Percentiles rank a stretch among this genome's conserved stretches.
Evolutionary conservation across 106 monocot species (phyloP).

Genomic region (Dactylorhiza incarnata): DNA sequence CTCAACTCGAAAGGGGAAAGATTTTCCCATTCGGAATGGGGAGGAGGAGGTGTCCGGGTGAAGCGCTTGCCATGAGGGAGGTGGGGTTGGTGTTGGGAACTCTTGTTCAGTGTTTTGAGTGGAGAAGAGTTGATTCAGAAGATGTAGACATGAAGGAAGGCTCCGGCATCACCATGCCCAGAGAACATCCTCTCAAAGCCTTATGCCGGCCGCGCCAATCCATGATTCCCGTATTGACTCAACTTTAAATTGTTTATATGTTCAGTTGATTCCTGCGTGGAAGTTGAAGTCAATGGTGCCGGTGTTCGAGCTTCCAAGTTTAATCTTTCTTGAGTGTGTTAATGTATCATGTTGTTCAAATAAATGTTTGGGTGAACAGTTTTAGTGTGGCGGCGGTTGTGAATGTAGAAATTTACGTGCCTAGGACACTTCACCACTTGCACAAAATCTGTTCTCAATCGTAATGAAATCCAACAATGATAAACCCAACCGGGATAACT

Average conservation of each 20-base stretch:
- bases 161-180: conserved; percentile 1
- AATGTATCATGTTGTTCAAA: too few species aligned
- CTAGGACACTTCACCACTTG: too few species aligned
- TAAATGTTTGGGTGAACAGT: too few species aligned
- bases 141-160: conserved; percentile 13
- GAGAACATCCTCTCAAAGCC: conserved; percentile 7
- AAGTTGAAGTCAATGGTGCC: too few species aligned
- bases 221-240: neutral
- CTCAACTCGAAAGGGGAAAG: neutral
- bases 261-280: too few species aligned
- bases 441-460: too few species aligned
- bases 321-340: too few species aligned
- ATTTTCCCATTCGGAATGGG: conserved; percentile 15
- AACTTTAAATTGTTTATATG: neutral
- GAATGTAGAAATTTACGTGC: too few species aligned
- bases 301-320: too few species aligned
- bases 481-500: too few species aligned
- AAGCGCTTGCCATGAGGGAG: conserved; percentile 7
- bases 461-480: too few species aligned
- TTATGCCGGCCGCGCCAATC: neutral
- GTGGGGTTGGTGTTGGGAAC: conserved; percentile 8
- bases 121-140: conserved; percentile 14
- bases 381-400: too few species aligned
- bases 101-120: conserved; percentile 22
- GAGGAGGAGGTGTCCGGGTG: conserved; percentile 14